Evolutionary conservation across 2,329 filamentous ascomycete species (phyloP).

Genomic region (Incumbomyces delicatus): DNA sequence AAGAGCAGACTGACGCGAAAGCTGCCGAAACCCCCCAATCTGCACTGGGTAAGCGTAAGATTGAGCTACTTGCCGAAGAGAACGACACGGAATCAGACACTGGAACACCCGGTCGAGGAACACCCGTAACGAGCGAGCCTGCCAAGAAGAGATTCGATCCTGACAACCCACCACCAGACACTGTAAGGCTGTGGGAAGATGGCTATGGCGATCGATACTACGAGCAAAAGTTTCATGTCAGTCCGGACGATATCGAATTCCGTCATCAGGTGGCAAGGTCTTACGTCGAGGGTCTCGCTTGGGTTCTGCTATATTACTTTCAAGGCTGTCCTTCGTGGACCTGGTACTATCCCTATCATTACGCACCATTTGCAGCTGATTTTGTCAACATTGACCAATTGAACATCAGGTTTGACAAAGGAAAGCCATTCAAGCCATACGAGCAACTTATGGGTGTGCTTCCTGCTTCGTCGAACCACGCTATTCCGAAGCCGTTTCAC

Average conservation of each 20-base stretch:
- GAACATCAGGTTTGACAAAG: constrained; percentile 72
- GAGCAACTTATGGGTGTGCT: constrained; percentile 98
- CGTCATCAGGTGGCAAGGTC: constrained; percentile 76
- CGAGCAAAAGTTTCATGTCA: constrained; percentile 85
- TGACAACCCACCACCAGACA: constrained; percentile 53
- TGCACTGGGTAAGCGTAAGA: constrained; percentile 65
- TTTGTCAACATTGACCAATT: constrained; percentile 76
- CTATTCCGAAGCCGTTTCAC: constrained; percentile 80
- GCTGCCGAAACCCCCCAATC: constrained; percentile 34
- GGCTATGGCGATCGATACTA: constrained; percentile 96
- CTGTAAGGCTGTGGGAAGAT: constrained; percentile 84
- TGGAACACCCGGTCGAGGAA: constrained; percentile 51
- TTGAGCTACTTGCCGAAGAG: constrained; percentile 55
- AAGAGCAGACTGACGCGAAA: constrained; percentile 27
- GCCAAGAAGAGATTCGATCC: constrained; percentile 29
- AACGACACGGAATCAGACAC: constrained; percentile 30
- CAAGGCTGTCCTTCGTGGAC: constrained; percentile 98
- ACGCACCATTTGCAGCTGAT: constrained; percentile 92
- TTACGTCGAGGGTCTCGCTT: constrained; percentile 91
- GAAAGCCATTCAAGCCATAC: constrained; percentile 77
- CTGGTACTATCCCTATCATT: constrained; percentile 98
- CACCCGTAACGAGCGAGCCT: constrained; percentile 37
- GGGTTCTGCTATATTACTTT: constrained; percentile 95
- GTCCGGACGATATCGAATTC: constrained; percentile 72
- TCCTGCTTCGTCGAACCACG: constrained; percentile 84